phyloP scores from a whole-genome alignment of 2,329 filamentous ascomycete species.

The Xylariaceae sp. region DNA sequence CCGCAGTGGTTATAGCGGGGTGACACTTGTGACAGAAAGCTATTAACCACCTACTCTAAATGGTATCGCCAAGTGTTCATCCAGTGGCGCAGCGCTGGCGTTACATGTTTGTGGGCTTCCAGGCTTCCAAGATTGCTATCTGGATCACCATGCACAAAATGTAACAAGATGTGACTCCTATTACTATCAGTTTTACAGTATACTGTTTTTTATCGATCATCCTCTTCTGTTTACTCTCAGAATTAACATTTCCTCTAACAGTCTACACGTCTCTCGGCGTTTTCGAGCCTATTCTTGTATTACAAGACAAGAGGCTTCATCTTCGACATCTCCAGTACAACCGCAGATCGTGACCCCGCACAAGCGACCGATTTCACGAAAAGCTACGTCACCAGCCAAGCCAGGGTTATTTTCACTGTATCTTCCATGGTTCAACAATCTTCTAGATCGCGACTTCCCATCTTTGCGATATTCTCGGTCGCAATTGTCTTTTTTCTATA shows the following conservation, averaged over 20 bases:
- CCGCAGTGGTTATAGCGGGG: too few species aligned
- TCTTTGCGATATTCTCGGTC: conserved; percentile 15
- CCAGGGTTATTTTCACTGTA: too few species aligned
- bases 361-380: background rate
- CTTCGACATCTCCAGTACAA: background rate
- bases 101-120: background rate
- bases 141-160: too few species aligned
- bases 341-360: too few species aligned
- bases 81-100: background rate
- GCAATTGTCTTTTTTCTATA: conserved; percentile 16
- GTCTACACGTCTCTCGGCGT: background rate
- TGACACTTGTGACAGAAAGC: too few species aligned
- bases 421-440: conserved; percentile 15
- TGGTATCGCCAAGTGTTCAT: background rate
- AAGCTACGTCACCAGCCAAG: background rate
- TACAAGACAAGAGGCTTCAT: background rate
- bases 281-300: background rate
- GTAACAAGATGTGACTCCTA: too few species aligned
- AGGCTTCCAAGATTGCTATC: background rate
- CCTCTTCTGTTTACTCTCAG: too few species aligned
- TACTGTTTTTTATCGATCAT: too few species aligned
- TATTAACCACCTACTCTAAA: background rate
- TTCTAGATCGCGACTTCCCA: conserved; percentile 9
- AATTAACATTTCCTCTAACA: background rate
- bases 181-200: too few species aligned